These are phyloP conservation scores for Thermothelomyces thermophilus DNA, from an alignment of 2,329 filamentous ascomycete species.

Conservation along the genomic window DNA sequence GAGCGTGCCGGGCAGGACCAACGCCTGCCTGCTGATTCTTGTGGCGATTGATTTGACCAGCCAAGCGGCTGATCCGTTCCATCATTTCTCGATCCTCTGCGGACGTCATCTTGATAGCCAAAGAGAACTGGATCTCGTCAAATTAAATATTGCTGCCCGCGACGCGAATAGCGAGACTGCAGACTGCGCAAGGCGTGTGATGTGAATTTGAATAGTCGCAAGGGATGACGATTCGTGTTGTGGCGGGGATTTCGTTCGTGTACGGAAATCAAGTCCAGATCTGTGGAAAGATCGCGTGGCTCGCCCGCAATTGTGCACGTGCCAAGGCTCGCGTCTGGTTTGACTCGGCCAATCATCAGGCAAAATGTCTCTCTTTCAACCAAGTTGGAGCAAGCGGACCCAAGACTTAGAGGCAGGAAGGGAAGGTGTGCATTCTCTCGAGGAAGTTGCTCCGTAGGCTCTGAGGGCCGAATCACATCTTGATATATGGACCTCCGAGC, in stretches of 20 bases:
- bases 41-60: slow-evolving; percentile 70
- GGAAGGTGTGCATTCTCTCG: no score
- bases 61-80: slow-evolving; percentile 46
- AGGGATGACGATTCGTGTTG: neutral
- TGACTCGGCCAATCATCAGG: neutral
- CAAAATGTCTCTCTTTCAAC: no score
- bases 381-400: no score
- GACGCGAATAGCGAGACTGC: neutral
- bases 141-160: neutral
- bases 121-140: neutral
- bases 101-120: slow-evolving; percentile 34
- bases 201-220: neutral
- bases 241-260: neutral
- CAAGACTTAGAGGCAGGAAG: no score
- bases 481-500: no score
- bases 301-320: neutral
- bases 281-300: no score
- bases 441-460: no score
- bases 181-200: neutral
- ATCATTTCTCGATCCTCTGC: slow-evolving; percentile 47
- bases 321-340: neutral
- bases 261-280: neutral
- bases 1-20: slow-evolving; percentile 23
- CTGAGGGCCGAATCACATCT: no score
- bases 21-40: slow-evolving; percentile 55